A percentile compares a stretch with the other conserved stretches of the same genome.
phyloP scores from a whole-genome alignment of 2,329 filamentous ascomycete species.

The Fusarium sp. region DNA sequence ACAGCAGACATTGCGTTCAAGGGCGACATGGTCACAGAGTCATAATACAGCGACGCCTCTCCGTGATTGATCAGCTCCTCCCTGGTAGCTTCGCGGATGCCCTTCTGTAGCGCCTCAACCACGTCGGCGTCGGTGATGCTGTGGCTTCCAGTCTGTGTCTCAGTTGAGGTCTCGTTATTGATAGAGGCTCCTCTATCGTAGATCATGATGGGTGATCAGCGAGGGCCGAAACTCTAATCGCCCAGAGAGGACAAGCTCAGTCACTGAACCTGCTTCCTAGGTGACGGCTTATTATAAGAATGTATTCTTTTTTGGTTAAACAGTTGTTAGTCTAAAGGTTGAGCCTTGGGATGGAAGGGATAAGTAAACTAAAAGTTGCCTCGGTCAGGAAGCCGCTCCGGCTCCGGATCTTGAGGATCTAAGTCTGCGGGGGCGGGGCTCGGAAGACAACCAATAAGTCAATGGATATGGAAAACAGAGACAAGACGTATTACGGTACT shows the following conservation, averaged over 20 bases:
- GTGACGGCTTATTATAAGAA: background rate
- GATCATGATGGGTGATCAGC: conserved; percentile 31
- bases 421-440: conserved; percentile 37
- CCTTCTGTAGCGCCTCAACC: conserved; percentile 39
- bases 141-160: conserved; percentile 17
- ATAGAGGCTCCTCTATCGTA: conserved; percentile 16
- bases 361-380: conserved; percentile 4
- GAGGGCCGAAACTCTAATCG: conserved; percentile 10
- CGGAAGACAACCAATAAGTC: background rate
- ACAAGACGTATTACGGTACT: background rate
- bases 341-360: conserved; percentile 7
- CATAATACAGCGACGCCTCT: conserved; percentile 64
- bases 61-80: conserved; percentile 40
- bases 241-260: conserved; percentile 11
- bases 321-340: background rate
- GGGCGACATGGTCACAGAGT: conserved; percentile 66
- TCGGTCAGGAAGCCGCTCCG: conserved; percentile 30
- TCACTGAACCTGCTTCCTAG: conserved; percentile 8
- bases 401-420: conserved; percentile 29
- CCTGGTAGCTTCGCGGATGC: conserved; percentile 33
- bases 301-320: background rate
- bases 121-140: conserved; percentile 42
- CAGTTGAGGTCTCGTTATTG: conserved; percentile 21
- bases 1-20: conserved; percentile 65
- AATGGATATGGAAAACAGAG: background rate